Evolutionary conservation across 306 rosid species (phyloP).

Genomic region (Morella rubra): DNA sequence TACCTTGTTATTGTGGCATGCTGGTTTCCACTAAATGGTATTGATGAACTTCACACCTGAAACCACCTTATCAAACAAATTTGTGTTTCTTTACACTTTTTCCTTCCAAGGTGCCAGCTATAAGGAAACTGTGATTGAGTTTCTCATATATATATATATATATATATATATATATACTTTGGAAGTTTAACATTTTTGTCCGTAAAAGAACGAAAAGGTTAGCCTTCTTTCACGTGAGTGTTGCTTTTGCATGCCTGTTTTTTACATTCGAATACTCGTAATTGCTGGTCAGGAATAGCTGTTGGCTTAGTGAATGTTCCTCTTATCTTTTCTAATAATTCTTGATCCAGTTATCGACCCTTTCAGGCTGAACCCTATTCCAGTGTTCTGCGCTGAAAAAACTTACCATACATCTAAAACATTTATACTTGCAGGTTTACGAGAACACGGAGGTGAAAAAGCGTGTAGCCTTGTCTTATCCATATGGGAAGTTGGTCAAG

Average conservation of each 20-base stretch:
- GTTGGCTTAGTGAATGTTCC: neutral
- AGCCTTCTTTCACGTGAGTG: no score
- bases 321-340: neutral
- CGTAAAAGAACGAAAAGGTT: no score
- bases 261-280: neutral
- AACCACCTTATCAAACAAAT: no score
- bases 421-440: conserved; percentile 65
- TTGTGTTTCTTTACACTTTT: no score
- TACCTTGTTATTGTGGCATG: no score
- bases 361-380: neutral
- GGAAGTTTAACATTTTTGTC: neutral
- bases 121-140: neutral
- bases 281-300: neutral
- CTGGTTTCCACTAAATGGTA: no score
- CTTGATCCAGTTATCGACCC: neutral
- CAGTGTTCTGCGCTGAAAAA: neutral
- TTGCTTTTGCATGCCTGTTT: neutral
- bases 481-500: conserved; percentile 89
- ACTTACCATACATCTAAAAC: conserved; percentile 28
- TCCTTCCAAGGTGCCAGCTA: neutral
- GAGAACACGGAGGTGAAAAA: conserved; percentile 97
- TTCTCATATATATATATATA: neutral
- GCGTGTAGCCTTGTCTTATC: conserved; percentile 80
- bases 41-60: no score
- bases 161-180: no score